Evolutionary conservation across 345 rosid genomes (phyloP).

Genomic region (Sisymbrium irio): DNA sequence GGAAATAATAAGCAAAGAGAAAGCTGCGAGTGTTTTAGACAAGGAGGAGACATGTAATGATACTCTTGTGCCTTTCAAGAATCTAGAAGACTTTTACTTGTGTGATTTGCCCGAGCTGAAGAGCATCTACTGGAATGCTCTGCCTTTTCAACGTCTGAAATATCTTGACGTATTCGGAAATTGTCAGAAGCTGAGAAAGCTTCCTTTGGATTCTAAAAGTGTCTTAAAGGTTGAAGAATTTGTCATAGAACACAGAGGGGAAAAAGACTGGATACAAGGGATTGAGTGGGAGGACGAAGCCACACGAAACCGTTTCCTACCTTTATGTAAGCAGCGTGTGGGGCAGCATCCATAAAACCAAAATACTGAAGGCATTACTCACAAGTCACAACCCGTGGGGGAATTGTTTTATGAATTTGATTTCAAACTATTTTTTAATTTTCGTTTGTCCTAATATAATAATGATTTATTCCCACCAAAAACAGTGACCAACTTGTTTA

Average conservation of each 20-base stretch:
- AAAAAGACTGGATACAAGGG: background rate
- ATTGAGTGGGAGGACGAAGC: constrained; percentile 25
- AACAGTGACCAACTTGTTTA: too few relatives aligned
- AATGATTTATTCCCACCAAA: too few relatives aligned
- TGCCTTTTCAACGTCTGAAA: constrained; percentile 11
- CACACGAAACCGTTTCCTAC: constrained; percentile 14
- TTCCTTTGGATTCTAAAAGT: constrained; percentile 15
- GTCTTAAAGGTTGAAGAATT: background rate
- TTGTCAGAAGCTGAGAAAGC: constrained; percentile 19
- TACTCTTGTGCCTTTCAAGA: background rate
- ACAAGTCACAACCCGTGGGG: too few relatives aligned
- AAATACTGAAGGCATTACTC: too few relatives aligned
- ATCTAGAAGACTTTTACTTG: constrained; percentile 2
- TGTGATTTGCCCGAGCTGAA: background rate
- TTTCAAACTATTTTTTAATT: too few relatives aligned
- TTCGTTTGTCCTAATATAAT: too few relatives aligned
- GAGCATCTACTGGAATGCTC: constrained; percentile 18
- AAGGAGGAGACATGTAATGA: background rate
- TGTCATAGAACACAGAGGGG: background rate
- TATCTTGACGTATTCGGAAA: background rate
- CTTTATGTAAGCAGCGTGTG: background rate
- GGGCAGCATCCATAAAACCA: too few relatives aligned
- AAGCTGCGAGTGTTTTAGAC: background rate
- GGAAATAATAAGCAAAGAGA: constrained; percentile 20
- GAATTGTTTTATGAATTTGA: too few relatives aligned